Conservation (phyloP, 2,329 filamentous ascomycete genomes). For the Talaromyces sp. region DNA sequence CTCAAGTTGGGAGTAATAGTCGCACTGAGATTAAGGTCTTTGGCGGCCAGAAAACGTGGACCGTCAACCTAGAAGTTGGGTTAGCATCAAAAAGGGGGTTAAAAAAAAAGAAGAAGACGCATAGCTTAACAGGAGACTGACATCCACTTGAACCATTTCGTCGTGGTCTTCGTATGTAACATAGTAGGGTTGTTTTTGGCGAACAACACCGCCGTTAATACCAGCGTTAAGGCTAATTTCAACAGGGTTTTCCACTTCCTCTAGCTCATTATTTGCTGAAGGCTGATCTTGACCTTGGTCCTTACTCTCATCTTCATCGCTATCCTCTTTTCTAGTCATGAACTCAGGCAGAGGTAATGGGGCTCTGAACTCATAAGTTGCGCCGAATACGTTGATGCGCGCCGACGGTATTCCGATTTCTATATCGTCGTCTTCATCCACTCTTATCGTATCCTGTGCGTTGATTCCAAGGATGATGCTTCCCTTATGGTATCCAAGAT, state of each 20-base stretch:
- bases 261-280: constrained; percentile 6
- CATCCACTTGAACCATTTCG: constrained; percentile 26
- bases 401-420: constrained; percentile 33
- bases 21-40: constrained; percentile 37
- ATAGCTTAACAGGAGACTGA: constrained; percentile 16
- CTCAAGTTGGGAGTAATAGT: constrained; percentile 33
- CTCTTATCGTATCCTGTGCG: constrained; percentile 36
- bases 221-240: constrained; percentile 37
- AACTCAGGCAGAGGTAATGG: constrained; percentile 34
- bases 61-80: constrained; percentile 30
- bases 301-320: constrained; percentile 16
- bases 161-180: constrained; percentile 31
- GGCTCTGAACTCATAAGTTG: constrained; percentile 39
- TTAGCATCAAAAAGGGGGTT: too few relatives aligned
- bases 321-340: constrained; percentile 22
- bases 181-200: constrained; percentile 23
- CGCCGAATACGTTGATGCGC: constrained; percentile 28
- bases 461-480: constrained; percentile 38
- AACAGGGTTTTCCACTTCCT: constrained; percentile 15
- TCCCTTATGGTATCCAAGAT: constrained; percentile 29
- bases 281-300: constrained; percentile 15
- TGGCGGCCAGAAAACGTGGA: constrained; percentile 31
- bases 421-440: constrained; percentile 31
- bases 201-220: constrained; percentile 34
- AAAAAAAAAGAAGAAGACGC: background rate